These are phyloP conservation scores for Fusarium denticulatum DNA, from an alignment of 2,329 filamentous ascomycete genomes.

Conservation along the genomic window DNA sequence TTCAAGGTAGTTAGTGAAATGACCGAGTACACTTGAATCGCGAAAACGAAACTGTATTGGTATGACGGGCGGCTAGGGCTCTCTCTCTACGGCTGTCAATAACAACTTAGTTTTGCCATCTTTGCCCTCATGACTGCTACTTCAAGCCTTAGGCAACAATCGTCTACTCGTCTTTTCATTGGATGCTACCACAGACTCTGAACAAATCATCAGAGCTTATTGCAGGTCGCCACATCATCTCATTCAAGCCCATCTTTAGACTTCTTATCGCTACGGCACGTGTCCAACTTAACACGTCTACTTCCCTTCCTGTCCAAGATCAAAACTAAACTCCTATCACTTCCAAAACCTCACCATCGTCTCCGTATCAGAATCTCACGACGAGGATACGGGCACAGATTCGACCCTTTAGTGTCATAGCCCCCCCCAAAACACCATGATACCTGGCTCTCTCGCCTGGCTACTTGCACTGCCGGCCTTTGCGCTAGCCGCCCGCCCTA, in stretches of 20 bases:
- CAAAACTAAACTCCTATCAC: background rate
- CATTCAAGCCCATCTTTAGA: conserved; percentile 4
- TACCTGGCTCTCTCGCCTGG: conserved; percentile 34
- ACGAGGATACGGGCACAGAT: conserved; percentile 1
- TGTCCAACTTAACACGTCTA: background rate
- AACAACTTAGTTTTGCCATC: background rate
- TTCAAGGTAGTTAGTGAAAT: background rate
- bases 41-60: background rate
- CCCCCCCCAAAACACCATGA: conserved; percentile 42
- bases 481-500: conserved; percentile 47
- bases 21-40: background rate
- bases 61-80: background rate
- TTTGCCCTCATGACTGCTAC: background rate
- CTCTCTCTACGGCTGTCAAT: background rate
- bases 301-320: background rate
- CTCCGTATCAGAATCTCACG: background rate
- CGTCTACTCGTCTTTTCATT: conserved; percentile 6
- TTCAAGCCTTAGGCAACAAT: conserved; percentile 28
- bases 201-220: conserved; percentile 9
- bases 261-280: conserved; percentile 27
- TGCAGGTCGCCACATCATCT: conserved; percentile 23
- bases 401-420: background rate
- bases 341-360: background rate
- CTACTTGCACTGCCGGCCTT: conserved; percentile 42
- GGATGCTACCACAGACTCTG: conserved; percentile 8